These are phyloP conservation scores for Prunella vulgaris DNA, from an alignment of 257 asterid species.

Conservation along the genomic window DNA sequence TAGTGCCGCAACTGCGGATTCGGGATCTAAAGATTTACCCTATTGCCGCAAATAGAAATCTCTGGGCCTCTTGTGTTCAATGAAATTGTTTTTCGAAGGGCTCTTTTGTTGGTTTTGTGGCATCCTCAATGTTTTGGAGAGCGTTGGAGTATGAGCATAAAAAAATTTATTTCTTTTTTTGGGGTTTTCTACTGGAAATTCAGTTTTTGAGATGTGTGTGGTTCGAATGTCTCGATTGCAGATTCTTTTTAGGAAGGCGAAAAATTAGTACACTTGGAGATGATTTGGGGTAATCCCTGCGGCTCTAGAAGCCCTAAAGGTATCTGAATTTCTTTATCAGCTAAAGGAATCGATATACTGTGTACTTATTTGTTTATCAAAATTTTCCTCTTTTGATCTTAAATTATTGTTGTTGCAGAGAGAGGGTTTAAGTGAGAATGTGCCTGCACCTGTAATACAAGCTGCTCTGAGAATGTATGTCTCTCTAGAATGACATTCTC, in stretches of 20 bases:
- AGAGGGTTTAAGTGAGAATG: constrained; percentile 63
- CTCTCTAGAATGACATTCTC: not conserved
- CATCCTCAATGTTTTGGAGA: constrained; percentile 88
- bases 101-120: not conserved
- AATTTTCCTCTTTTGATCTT: not conserved
- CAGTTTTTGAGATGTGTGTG: constrained; percentile 17
- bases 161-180: not conserved
- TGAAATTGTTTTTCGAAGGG: constrained; percentile 32
- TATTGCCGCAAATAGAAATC: constrained; percentile 96
- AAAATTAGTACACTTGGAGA: constrained; percentile 85
- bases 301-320: constrained; percentile 70
- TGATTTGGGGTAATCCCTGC: constrained; percentile 82
- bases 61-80: constrained; percentile 86
- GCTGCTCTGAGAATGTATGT: constrained; percentile 53
- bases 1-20: constrained; percentile 29
- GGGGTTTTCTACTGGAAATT: not conserved
- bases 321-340: constrained; percentile 3
- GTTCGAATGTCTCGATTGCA: constrained; percentile 24
- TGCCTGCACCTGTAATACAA: constrained; percentile 45
- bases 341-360: not conserved
- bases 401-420: constrained; percentile 38
- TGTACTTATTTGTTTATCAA: not conserved
- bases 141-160: constrained; percentile 81
- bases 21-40: constrained; percentile 58
- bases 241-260: constrained; percentile 84